Conservation (phyloP, 73 alveolate species). For the Paramecium biaurelia region DNA sequence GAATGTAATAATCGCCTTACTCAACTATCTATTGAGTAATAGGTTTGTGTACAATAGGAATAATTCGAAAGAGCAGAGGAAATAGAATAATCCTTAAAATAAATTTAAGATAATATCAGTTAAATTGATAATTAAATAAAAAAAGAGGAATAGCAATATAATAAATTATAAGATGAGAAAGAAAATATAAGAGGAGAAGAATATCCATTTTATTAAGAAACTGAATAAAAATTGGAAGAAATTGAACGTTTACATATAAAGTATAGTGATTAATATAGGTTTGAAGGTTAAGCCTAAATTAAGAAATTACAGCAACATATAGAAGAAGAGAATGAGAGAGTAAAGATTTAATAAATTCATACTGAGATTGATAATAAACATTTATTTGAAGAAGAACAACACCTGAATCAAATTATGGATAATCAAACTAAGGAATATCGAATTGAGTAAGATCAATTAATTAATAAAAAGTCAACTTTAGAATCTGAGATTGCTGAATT, state of each 20-base stretch:
- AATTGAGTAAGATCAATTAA: background rate
- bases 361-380: constrained; percentile 46
- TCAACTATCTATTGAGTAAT: background rate
- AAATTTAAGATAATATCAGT: background rate
- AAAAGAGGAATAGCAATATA: background rate
- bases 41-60: background rate
- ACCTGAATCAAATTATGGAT: constrained; percentile 23
- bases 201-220: constrained; percentile 33
- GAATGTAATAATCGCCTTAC: background rate
- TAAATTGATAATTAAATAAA: background rate
- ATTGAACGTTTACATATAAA: background rate
- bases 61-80: constrained; percentile 40
- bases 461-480: background rate
- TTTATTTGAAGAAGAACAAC: constrained; percentile 49
- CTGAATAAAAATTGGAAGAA: background rate
- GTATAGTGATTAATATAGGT: constrained; percentile 15
- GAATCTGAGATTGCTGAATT: constrained; percentile 8
- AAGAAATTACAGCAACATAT: background rate
- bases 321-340: constrained; percentile 48
- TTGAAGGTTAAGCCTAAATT: background rate
- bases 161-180: constrained; percentile 10
- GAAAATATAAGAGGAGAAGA: constrained; percentile 46
- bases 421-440: constrained; percentile 29
- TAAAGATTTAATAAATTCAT: constrained; percentile 15
- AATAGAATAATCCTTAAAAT: background rate